These are phyloP conservation scores for Elaphomyces granulatus DNA, from an alignment of 495 filamentous ascomycete species.

Conservation along the genomic window DNA sequence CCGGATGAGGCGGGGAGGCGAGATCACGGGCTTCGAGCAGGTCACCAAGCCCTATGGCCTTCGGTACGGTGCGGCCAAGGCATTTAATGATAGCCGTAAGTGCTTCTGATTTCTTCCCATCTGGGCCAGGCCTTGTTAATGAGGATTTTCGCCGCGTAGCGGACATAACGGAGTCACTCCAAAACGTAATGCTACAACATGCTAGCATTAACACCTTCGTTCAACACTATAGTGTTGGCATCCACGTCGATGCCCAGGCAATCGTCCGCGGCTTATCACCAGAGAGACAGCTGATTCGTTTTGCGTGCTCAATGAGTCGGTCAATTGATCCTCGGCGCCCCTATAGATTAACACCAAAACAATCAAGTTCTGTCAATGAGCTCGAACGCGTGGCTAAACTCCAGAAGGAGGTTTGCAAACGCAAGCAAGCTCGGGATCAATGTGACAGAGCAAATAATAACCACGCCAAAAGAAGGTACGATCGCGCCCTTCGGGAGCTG, in stretches of 20 bases:
- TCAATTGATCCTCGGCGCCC: constrained; percentile 23
- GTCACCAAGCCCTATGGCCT: constrained; percentile 8
- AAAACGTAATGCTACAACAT: constrained; percentile 27
- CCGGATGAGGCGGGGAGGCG: constrained; percentile 10
- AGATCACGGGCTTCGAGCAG: constrained; percentile 14
- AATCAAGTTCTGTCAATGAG: not conserved
- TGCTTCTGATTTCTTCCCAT: not conserved
- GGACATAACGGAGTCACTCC: constrained; percentile 21
- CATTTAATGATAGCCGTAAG: constrained; percentile 15
- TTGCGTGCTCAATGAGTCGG: constrained; percentile 20
- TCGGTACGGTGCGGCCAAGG: constrained; percentile 9
- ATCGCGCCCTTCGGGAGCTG: constrained; percentile 6
- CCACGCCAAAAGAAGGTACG: constrained; percentile 11
- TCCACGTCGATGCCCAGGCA: constrained; percentile 19
- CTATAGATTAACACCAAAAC: not conserved
- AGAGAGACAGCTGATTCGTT: constrained; percentile 16
- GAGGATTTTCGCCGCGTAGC: too few species aligned
- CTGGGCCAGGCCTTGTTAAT: constrained; percentile 1
- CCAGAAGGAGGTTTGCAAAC: not conserved
- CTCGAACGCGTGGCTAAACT: not conserved
- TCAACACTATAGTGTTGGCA: constrained; percentile 22
- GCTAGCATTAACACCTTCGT: constrained; percentile 18
- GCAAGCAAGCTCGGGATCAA: not conserved
- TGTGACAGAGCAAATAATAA: not conserved
- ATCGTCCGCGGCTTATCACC: constrained; percentile 19